These are phyloP conservation scores for Ophiostoma quercus DNA, from an alignment of 2,329 filamentous ascomycete genomes.

Conservation along the genomic window DNA sequence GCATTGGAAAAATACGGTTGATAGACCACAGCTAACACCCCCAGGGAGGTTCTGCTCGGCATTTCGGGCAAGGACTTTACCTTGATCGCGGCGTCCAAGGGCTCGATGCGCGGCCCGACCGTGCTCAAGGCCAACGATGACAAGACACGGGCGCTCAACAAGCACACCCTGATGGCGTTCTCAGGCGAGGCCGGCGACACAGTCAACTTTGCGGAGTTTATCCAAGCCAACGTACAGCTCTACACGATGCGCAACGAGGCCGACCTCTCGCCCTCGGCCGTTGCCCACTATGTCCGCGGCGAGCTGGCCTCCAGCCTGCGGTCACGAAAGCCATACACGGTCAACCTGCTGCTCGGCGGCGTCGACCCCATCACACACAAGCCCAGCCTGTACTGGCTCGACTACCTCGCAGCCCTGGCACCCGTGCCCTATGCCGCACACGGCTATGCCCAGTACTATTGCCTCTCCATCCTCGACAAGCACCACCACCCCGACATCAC, in stretches of 20 bases:
- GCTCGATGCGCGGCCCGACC: slow-evolving; percentile 93
- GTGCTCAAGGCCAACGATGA: slow-evolving; percentile 93
- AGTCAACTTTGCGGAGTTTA: slow-evolving; percentile 99
- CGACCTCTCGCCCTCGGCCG: slow-evolving; percentile 81
- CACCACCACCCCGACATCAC: slow-evolving; percentile 94
- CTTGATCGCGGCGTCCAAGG: slow-evolving; percentile 95
- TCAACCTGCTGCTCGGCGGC: slow-evolving; percentile 92
- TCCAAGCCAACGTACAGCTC: slow-evolving; percentile 95
- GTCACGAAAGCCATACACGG: slow-evolving; percentile 90
- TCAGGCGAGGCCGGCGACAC: slow-evolving; percentile 93
- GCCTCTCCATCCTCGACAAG: slow-evolving; percentile 94
- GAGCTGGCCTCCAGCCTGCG: slow-evolving; percentile 88
- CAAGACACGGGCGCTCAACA: slow-evolving; percentile 90
- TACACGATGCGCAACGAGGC: slow-evolving; percentile 98
- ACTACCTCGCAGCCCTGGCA: slow-evolving; percentile 87
- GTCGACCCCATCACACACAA: slow-evolving; percentile 87
- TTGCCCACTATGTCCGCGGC: slow-evolving; percentile 88
- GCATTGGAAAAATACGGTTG: no score
- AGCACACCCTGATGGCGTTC: slow-evolving; percentile 91
- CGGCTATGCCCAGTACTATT: slow-evolving; percentile 99
- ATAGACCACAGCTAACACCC: not conserved
- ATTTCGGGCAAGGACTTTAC: slow-evolving; percentile 99
- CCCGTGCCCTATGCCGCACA: slow-evolving; percentile 92
- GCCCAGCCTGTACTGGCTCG: slow-evolving; percentile 92
- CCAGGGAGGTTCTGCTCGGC: slow-evolving; percentile 93